Percentiles rank a stretch among this genome's conserved stretches.
phyloP scores from a whole-genome alignment of 257 asterid species.

The Prunella vulgaris region DNA sequence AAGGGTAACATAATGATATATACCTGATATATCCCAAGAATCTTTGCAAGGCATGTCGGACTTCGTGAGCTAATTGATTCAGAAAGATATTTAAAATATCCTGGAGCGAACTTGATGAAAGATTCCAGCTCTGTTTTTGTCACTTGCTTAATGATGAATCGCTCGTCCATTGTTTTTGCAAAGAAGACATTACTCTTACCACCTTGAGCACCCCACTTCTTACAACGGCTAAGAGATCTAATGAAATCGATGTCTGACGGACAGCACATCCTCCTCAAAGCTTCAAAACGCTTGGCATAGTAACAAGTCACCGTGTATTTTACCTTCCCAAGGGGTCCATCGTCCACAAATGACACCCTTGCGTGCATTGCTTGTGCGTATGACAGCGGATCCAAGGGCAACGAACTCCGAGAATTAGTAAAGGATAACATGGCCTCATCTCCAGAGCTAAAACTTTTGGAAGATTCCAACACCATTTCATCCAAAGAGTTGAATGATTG shows the following conservation, averaged over 20 bases:
- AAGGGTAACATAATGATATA: too few relatives aligned
- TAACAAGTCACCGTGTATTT: conserved; percentile 77
- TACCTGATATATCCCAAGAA: conserved; percentile 44
- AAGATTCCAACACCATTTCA: conserved; percentile 56
- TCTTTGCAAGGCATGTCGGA: conserved; percentile 92
- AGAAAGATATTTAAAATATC: conserved; percentile 73
- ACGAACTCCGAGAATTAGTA: conserved; percentile 51
- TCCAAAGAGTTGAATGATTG: conserved; percentile 43
- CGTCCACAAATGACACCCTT: conserved; percentile 54
- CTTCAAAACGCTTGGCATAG: conserved; percentile 76
- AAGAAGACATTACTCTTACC: conserved; percentile 92
- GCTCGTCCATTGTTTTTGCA: conserved; percentile 84
- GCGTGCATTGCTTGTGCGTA: conserved; percentile 59
- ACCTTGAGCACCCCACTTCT: conserved; percentile 98
- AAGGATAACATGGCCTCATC: conserved; percentile 57
- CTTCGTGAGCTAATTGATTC: conserved; percentile 68
- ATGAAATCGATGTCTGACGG: conserved; percentile 77
- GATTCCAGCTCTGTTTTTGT: conserved; percentile 96
- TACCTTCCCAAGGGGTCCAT: conserved; percentile 73
- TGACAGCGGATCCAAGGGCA: conserved; percentile 53
- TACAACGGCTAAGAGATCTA: conserved; percentile 88
- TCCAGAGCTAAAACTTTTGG: conserved; percentile 49
- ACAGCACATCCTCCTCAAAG: conserved; percentile 78
- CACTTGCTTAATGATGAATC: conserved; percentile 88
- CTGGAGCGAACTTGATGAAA: conserved; percentile 84